Base-by-base conservation (phyloP, 2,329 filamentous ascomycete species). In the Albophoma yamanashiensis region DNA sequence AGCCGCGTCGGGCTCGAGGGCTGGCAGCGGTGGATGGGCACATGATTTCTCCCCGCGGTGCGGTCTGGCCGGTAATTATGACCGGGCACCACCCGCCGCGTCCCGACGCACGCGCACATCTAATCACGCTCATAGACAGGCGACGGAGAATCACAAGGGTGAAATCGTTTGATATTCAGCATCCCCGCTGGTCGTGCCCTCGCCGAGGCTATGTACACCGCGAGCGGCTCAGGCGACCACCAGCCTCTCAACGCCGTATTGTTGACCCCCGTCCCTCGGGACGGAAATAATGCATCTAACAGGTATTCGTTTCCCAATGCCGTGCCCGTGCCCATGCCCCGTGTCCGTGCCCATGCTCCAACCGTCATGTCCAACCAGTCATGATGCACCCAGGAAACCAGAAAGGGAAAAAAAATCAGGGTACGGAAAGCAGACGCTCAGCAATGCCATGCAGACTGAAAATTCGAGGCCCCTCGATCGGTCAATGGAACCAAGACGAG, bases 11-110 rank as follows among this genome's bases (percentile, higher is more conserved):
- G 57, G 5, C 58, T 56, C 8, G 27, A 45, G 17, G 5, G 34
- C 22, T 71, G 69, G 69, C 65, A 63, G 62, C 63, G 52, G 14
- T 71, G 67, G 68, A 59, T 66, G 55, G 52, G 42, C 27, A 31
- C 22, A 31, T 55, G 34, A 47, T 27, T 17, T 3, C 34, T 12
- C 34, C n/a, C 22, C 20, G 43, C 4, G 3, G 36, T 34, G 17
- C 25, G 3, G 27, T 31, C 47, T 7, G 40, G 50, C 27, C 45
- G 47, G 20, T 42, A 22, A 42, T 31, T 42, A 50, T 50, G 3
- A 11, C 55, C 55, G n/a, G 38, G 36, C 55, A 27, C 9, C 31
- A 6, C 9, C 27, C 17, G 3, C 31, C 5, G 20, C n/a, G n/a
- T 22, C 4, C 11, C 4, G 31, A 2, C 14, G 31, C 50, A 53